A percentile compares a stretch with the other conserved stretches of the same genome.
Conservation (phyloP, 2,329 filamentous ascomycete species). For the Esteya vermicola region DNA sequence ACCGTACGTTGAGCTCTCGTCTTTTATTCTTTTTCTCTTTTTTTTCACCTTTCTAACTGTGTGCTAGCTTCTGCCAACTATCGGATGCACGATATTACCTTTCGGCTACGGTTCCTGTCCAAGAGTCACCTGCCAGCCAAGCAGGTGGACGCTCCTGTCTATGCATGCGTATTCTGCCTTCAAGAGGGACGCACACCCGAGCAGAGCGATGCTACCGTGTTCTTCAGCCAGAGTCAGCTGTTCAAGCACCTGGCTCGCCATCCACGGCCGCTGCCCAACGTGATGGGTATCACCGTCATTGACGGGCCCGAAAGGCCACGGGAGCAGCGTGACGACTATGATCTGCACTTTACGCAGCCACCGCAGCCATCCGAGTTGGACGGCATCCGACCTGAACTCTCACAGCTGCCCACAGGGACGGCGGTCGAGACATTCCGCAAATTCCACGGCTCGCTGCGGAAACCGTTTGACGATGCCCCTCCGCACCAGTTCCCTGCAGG, state of each 20-base stretch:
- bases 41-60: neutral
- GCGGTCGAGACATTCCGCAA: constrained; percentile 32
- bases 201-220: constrained; percentile 41
- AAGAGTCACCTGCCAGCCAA: constrained; percentile 38
- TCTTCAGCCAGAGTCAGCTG: constrained; percentile 36
- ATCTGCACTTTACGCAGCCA: constrained; percentile 32
- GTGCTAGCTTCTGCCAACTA: constrained; percentile 31
- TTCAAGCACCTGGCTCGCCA: constrained; percentile 40
- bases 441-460: constrained; percentile 26
- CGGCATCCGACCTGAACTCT: constrained; percentile 25
- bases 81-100: constrained; percentile 28
- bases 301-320: constrained; percentile 26
- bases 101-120: constrained; percentile 39
- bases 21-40: neutral
- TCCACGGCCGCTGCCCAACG: constrained; percentile 33
- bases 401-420: constrained; percentile 27
- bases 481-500: constrained; percentile 22
- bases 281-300: constrained; percentile 33
- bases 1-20: constrained; percentile 22
- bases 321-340: constrained; percentile 32
- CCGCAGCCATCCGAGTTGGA: constrained; percentile 25
- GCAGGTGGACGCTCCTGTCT: constrained; percentile 36
- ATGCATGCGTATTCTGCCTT: constrained; percentile 41
- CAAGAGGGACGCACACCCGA: constrained; percentile 33
- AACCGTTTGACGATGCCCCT: constrained; percentile 10